Conservation (phyloP, 1,139 yeast genomes). For the Magnusiomyces fungicola region DNA sequence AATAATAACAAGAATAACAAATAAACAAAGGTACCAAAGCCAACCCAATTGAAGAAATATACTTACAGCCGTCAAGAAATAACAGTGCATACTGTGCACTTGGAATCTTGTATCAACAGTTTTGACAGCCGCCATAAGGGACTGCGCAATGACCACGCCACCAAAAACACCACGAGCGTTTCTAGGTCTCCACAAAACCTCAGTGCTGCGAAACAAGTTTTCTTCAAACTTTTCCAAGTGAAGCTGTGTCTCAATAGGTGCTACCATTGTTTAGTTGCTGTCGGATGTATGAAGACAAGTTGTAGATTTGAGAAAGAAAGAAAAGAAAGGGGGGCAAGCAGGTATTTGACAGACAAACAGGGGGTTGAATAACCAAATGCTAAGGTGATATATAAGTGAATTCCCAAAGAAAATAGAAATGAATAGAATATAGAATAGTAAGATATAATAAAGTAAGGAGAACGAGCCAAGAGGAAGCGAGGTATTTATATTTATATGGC, state of each 20-base stretch:
- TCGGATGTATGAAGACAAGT: background rate
- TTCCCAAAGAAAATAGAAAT: no score
- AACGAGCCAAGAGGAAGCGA: no score
- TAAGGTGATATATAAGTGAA: no score
- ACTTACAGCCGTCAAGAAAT: slow-evolving; percentile 38
- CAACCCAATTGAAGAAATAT: background rate
- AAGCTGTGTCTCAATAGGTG: slow-evolving; percentile 24
- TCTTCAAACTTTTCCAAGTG: slow-evolving; percentile 26
- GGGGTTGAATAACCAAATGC: no score
- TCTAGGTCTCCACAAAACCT: slow-evolving; percentile 38
- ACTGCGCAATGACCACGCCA: slow-evolving; percentile 69
- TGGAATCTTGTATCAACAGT: slow-evolving; percentile 38
- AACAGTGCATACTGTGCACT: slow-evolving; percentile 47
- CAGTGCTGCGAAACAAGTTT: slow-evolving; percentile 31
- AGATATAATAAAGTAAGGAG: no score
- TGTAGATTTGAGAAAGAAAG: background rate
- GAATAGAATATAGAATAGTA: no score
- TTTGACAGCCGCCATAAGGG: slow-evolving; percentile 56
- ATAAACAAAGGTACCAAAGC: no score
- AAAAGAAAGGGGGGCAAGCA: slow-evolving; percentile 2
- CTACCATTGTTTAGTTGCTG: slow-evolving; percentile 15
- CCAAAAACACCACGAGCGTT: slow-evolving; percentile 74
- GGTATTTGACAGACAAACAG: no score
- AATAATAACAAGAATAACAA: no score
- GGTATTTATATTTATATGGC: no score